Percentiles rank a stretch among this genome's conserved stretches.
These are phyloP conservation scores for Ruellia speciosa DNA, from an alignment of 305 asterid species.

Conservation along the genomic window DNA sequence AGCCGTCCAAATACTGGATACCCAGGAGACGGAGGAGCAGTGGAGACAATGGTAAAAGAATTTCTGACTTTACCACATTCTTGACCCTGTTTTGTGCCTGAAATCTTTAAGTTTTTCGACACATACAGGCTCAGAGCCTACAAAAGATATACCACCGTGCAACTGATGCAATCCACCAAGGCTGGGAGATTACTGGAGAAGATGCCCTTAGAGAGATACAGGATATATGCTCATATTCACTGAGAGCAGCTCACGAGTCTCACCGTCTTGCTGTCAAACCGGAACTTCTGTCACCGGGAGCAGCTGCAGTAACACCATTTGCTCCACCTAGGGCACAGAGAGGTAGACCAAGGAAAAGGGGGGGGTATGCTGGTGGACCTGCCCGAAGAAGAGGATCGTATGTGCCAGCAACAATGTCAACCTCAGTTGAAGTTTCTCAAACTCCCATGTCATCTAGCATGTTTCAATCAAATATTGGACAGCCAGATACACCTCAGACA, in stretches of 20 bases:
- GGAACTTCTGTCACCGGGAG: slow-evolving; percentile 34
- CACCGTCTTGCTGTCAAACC: slow-evolving; percentile 41
- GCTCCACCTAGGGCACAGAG: slow-evolving; percentile 42
- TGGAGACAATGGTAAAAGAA: slow-evolving; percentile 51
- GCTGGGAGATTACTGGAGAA: slow-evolving; percentile 36
- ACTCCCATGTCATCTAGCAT: slow-evolving; percentile 31
- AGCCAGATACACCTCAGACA: slow-evolving; percentile 41
- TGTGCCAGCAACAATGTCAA: slow-evolving; percentile 21
- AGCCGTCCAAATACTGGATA: slow-evolving; percentile 51
- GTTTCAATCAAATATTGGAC: slow-evolving; percentile 21
- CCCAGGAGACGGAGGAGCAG: slow-evolving; percentile 54
- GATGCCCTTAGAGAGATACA: slow-evolving; percentile 61
- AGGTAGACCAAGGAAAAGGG: slow-evolving; percentile 51
- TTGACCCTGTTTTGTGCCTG: slow-evolving; percentile 8
- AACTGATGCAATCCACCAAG: slow-evolving; percentile 41
- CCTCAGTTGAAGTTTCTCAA: slow-evolving; percentile 25
- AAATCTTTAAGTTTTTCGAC: slow-evolving; percentile 8
- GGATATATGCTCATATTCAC: slow-evolving; percentile 55
- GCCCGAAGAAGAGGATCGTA: slow-evolving; percentile 26
- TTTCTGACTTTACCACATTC: slow-evolving; percentile 6
- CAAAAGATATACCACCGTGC: slow-evolving; percentile 51
- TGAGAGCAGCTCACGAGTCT: slow-evolving; percentile 58
- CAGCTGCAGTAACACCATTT: slow-evolving; percentile 27
- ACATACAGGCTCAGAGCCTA: slow-evolving; percentile 49
- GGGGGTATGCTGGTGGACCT: slow-evolving; percentile 31